Base-by-base conservation (phyloP, 73 alveolate genomes). In the Blepharisma japonicum region DNA sequence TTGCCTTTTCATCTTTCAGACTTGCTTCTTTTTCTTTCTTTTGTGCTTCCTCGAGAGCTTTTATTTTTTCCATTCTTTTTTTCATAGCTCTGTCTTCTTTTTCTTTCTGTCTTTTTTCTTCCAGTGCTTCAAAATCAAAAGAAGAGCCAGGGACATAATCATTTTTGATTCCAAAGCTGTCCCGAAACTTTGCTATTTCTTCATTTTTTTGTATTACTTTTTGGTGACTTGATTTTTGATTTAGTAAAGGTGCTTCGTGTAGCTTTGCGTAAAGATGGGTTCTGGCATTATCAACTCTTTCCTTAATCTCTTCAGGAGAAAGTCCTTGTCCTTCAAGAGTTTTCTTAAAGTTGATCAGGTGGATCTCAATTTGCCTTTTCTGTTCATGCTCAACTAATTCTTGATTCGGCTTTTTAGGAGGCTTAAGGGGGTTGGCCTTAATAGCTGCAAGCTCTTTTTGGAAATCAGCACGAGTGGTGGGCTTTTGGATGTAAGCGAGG, bases 61-160 rank as follows among this genome's bases (percentile, higher is more conserved):
- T 32, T 32, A 32, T 1, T 32, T 32, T 32, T 32, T 32, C 42
- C 42, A 32, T 32, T 32, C 3, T 32, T 77, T 92, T 90, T 55
- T 89, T 87, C 79, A 79, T 71, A 77, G 88, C 90, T 51, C 84
- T 68, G 83, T 90, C 90, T 72, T 80, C 79, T 47, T 90, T 82
- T 68, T 78, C 87, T 81, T 93, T 94, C 46, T 86, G 85, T 71
- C 90, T 89, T 74, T 81, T 86, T 66, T 77, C 53, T 71, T 92
- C 97, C 70, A 90, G 90, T 32, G 90, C 82, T 51, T 93, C 98
- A 55, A 88, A 70, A 82, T 95, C 99, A 81, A 95, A 95, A 5
- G 98, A 98, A 53, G 91, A 90, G 23, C 99, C 99, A 46, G 90
- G 90, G 70, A 92, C 89, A 87, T 89, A 94, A 42, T 89, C 85